A percentile compares a stretch with the other conserved stretches of the same genome.
These are phyloP conservation scores for apple (Malus domestica) DNA, from an alignment of 306 rosid genomes.

Conservation along the genomic window ASM211411v1 NC_041803.1:6262001-6262500, in stretches of 20 bases:
- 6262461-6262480: constrained; percentile 5
- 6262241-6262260: constrained; percentile 22
- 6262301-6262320: constrained; percentile 27
- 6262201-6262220: neutral
- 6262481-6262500: neutral
- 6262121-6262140: constrained; percentile 17
- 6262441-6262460: constrained; percentile 24
- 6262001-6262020: no score
- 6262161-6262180: no score
- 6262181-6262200: no score
- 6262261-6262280: constrained; percentile 26
- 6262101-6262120: constrained; percentile 20
- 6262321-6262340: constrained; percentile 10
- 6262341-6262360: constrained; percentile 11
- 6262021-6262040: neutral
- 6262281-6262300: constrained; percentile 19
- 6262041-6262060: constrained; percentile 23
- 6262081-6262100: constrained; percentile 18
- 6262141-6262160: neutral
- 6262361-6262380: constrained; percentile 15
- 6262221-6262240: neutral
- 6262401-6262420: constrained; percentile 28
- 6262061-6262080: constrained; percentile 20
- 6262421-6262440: constrained; percentile 28
- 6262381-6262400: constrained; percentile 32